Percentiles rank a stretch among this genome's conserved stretches.
Conservation (phyloP, 495 filamentous ascomycete species). For the Penicillium macrosclerotiorum region DNA sequence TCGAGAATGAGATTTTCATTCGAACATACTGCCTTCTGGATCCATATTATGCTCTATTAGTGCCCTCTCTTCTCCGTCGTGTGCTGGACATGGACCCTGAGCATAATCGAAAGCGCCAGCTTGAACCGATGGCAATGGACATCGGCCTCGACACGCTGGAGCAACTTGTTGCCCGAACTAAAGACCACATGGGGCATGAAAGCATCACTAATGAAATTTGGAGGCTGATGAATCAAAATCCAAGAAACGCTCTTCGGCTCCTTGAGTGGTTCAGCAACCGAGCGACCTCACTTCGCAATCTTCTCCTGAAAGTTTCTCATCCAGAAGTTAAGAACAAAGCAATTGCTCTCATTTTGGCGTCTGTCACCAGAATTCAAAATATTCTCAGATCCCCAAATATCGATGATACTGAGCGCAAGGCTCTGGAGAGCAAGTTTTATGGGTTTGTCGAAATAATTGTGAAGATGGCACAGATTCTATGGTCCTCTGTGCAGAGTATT, state of each 20-base stretch:
- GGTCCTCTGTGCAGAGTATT: slow-evolving; percentile 52
- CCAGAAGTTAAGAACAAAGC: slow-evolving; percentile 57
- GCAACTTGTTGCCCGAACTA: slow-evolving; percentile 71
- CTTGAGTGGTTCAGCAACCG: slow-evolving; percentile 63
- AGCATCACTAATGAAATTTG: slow-evolving; percentile 52
- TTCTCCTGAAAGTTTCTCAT: slow-evolving; percentile 66
- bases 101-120: slow-evolving; percentile 48
- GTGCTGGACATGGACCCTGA: slow-evolving; percentile 37
- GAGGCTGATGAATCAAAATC: slow-evolving; percentile 44
- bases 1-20: slow-evolving; percentile 70
- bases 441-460: slow-evolving; percentile 56
- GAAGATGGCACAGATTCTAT: slow-evolving; percentile 46
- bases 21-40: slow-evolving; percentile 82
- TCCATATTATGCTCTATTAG: slow-evolving; percentile 65
- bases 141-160: slow-evolving; percentile 73
- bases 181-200: slow-evolving; percentile 65
- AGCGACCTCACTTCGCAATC: slow-evolving; percentile 56
- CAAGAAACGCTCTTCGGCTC: slow-evolving; percentile 35
- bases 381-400: slow-evolving; percentile 40
- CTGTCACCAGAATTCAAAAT: slow-evolving; percentile 46
- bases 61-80: slow-evolving; percentile 55
- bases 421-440: slow-evolving; percentile 30
- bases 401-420: slow-evolving; percentile 27
- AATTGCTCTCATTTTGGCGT: slow-evolving; percentile 52
- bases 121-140: slow-evolving; percentile 61